A percentile compares a stretch with the other conserved stretches of the same genome.
Evolutionary conservation across 1,139 yeast species (phyloP).

Genomic region (Sugiyamaella novakii): DNA sequence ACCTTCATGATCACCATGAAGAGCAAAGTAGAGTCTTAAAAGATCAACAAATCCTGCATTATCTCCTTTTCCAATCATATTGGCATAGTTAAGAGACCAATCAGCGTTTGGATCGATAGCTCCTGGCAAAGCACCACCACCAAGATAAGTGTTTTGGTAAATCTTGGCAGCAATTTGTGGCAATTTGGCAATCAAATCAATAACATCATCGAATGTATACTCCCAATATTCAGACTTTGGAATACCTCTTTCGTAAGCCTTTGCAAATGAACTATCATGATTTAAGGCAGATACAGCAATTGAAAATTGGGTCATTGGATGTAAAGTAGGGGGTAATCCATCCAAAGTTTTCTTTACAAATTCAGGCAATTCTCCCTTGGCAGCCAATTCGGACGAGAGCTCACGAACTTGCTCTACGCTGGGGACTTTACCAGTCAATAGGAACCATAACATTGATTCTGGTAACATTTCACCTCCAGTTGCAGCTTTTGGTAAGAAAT

Average conservation of each 20-base stretch:
- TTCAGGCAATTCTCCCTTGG: slow-evolving; percentile 78
- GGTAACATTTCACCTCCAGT: slow-evolving; percentile 62
- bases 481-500: slow-evolving; percentile 48
- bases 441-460: slow-evolving; percentile 90
- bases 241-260: slow-evolving; percentile 88
- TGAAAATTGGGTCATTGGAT: slow-evolving; percentile 97
- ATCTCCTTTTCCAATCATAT: slow-evolving; percentile 77
- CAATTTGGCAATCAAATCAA: slow-evolving; percentile 85
- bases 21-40: slow-evolving; percentile 89
- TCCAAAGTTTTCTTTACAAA: slow-evolving; percentile 82
- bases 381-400: slow-evolving; percentile 80
- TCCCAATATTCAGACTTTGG: slow-evolving; percentile 90
- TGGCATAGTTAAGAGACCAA: slow-evolving; percentile 89
- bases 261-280: slow-evolving; percentile 86
- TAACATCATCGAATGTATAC: slow-evolving; percentile 86
- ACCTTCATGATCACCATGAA: slow-evolving; percentile 98
- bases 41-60: slow-evolving; percentile 83
- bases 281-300: slow-evolving; percentile 91
- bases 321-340: slow-evolving; percentile 81
- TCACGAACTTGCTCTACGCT: slow-evolving; percentile 72
- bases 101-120: slow-evolving; percentile 74
- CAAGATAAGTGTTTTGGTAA: slow-evolving; percentile 86
- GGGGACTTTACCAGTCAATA: slow-evolving; percentile 90
- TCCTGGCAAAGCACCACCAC: slow-evolving; percentile 70
- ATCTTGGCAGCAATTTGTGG: slow-evolving; percentile 94